Evolutionary conservation across 2,329 filamentous ascomycete genomes (phyloP), one percentile per base, ranked within the genome.

Genomic region (Neofusicoccum sp.): DNA sequence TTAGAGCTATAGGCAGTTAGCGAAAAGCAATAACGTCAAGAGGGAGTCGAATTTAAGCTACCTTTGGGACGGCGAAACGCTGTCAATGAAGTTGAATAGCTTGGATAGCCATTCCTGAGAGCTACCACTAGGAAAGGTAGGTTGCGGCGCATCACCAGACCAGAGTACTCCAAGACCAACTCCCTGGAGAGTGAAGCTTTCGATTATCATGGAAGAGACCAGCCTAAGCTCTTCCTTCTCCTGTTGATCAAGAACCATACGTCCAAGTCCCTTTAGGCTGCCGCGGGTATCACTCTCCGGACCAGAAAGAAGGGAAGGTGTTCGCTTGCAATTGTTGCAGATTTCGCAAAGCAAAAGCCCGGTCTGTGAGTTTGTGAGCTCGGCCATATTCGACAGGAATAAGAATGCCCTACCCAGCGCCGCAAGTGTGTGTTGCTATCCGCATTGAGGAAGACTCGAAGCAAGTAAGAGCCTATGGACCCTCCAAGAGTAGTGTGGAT

Each of bases 221-320:
- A 76, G 67, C 16, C 67, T 74, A 12, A 67, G 70, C 59, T 74
- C 72, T 63, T 75, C 75, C 6, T 44, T 58, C 58, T 73, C 71
- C 1, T 62, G 56, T 3, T 29, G 41, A 14, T 65, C 62, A 8
- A 73, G 65, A 3, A 76, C 66, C 36, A 73, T 56, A 0, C 68
- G 48, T 22, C 74, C 74, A 16, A 77, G 52, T 7, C 54, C 61
- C 28, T 16, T 34, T 28, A 59, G 39, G 6, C 14, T 12, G 7
- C 7, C 4, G 14, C 5, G 2, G 11, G 6, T 29, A 11, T n/a
- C 16, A 29, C 4, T 14, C 6, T 34, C 33, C 22, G 33, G 4
- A n/a, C 14, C 14, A 9, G 14, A 12, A 11, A 52, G 54, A 6
- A 31, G 28, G 6, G 6, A 16, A 8, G 34, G 34, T 7, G 36